Evolutionary conservation across 2,329 filamentous ascomycete genomes (phyloP).

Genomic region (Sarocladium kiliense): DNA sequence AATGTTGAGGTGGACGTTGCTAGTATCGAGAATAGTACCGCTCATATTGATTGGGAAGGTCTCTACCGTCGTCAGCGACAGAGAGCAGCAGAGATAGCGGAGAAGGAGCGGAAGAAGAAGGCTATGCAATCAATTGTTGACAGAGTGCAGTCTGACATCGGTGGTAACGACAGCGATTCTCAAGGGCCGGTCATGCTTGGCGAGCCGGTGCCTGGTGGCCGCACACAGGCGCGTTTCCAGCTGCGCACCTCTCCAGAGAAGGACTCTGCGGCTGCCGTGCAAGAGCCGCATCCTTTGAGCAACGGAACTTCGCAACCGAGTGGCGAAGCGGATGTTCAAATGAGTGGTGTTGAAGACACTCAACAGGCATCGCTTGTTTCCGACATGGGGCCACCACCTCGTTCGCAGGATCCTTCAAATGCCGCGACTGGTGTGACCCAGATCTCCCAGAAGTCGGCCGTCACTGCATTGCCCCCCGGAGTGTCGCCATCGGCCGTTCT

Average conservation of each 20-base stretch:
- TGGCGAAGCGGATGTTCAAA: constrained; percentile 52
- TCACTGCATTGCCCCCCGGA: constrained; percentile 53
- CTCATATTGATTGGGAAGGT: constrained; percentile 71
- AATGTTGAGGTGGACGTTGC: constrained; percentile 94
- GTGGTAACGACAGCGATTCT: constrained; percentile 47
- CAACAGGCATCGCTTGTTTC: constrained; percentile 40
- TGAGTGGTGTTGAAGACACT: constrained; percentile 49
- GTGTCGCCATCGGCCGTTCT: constrained; percentile 54
- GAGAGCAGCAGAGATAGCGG: constrained; percentile 53
- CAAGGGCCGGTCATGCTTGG: constrained; percentile 57
- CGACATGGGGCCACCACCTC: constrained; percentile 45
- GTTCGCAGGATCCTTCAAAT: constrained; percentile 30
- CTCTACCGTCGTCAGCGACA: constrained; percentile 70
- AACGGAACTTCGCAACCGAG: constrained; percentile 53
- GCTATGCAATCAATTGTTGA: constrained; percentile 52
- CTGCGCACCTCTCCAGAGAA: constrained; percentile 40
- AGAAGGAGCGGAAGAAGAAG: constrained; percentile 58
- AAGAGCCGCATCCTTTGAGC: constrained; percentile 34
- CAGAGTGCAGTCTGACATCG: constrained; percentile 46
- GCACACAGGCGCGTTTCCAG: constrained; percentile 50
- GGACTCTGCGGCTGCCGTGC: background rate
- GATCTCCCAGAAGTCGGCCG: constrained; percentile 58
- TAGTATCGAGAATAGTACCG: constrained; percentile 64
- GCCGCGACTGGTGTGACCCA: constrained; percentile 46
- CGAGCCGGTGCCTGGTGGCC: constrained; percentile 53